Base-by-base conservation (phyloP, 2,329 filamentous ascomycete species). In the Stemphylium beticola region DNA sequence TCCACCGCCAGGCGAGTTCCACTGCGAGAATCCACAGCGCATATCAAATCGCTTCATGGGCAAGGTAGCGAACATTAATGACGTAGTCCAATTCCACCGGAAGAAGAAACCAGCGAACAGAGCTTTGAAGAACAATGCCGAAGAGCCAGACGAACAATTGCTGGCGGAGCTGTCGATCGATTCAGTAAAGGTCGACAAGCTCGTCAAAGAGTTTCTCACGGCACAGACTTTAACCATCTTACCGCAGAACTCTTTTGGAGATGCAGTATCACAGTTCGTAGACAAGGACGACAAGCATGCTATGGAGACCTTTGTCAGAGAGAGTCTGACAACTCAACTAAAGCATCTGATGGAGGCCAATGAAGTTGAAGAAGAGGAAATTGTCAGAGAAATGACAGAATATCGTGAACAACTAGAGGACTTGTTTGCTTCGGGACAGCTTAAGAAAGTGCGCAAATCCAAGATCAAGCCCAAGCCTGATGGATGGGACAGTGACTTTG, bases 261-360 rank as follows among this genome's bases (percentile, higher is more conserved):
- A 98, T 68, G 95, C 95, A 0, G 92, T 99, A 4, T 88, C 87
- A 41, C 90, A 96, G 57, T 99, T 95, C 66, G 92, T 99, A 22
- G 88, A 93, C 72, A 98, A 98, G 64, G 92, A 96, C 62, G 95
- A 99, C 78, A 96, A 93, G 71, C 88, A 95, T 66, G 92, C 92
- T 2, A 92, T 98, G 87, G 74, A 79, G 58, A 74, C 71, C 11
- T 82, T 82, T 53, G 76, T 82, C 7, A 71, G 75, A 4, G 74
- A 79, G 4, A 78, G 74, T 58, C 66, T 82, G 24, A 67, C 69
- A 12, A 72, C 68, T 14, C 79, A 81, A 53, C 68, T 80, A 37
- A 76, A 78, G 53, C 72, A 79, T 55, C 57, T 81, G 11, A 69
- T 80, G 68, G 57, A 66, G 6, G 80, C 87, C 38, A 84, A 87